These are phyloP conservation scores for Blastobotrys robertii DNA, from an alignment of 805 yeast genomes.

Conservation along the genomic window DNA sequence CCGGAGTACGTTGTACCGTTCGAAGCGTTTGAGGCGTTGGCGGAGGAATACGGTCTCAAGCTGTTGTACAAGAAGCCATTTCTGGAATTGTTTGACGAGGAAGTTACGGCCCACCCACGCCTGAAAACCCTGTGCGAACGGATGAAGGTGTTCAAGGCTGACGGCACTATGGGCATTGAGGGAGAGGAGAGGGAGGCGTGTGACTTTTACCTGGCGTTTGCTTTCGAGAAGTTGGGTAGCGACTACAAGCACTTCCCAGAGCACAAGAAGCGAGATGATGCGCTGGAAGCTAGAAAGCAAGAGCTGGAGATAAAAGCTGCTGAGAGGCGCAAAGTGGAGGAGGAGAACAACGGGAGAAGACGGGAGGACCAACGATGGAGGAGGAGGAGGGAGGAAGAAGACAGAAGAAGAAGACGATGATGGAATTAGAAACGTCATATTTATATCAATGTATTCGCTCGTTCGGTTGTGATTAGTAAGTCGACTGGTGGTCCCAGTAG, in stretches of 20 bases:
- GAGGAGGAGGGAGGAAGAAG: too few species aligned
- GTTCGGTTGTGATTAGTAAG: too few species aligned
- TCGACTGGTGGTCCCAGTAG: too few species aligned
- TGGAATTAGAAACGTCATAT: too few species aligned
- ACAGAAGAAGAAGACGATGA: too few species aligned
- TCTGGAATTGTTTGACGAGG: constrained; percentile 70
- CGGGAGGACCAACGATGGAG: not conserved
- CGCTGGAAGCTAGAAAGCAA: not conserved
- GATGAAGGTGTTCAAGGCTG: constrained; percentile 49
- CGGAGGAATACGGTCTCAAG: constrained; percentile 72
- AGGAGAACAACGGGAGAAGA: not conserved
- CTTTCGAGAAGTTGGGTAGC: constrained; percentile 37
- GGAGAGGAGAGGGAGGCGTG: constrained; percentile 84
- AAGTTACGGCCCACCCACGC: constrained; percentile 39
- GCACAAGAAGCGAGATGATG: constrained; percentile 1
- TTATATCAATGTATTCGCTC: too few species aligned
- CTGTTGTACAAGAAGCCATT: constrained; percentile 68
- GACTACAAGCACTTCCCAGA: not conserved
- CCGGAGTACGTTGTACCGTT: constrained; percentile 97
- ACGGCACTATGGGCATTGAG: constrained; percentile 78
- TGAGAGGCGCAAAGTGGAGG: not conserved
- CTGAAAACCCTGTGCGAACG: constrained; percentile 22
- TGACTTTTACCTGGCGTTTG: constrained; percentile 79
- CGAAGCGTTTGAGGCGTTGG: constrained; percentile 71
- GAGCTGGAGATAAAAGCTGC: too few species aligned